Evolutionary conservation across 345 rosid species (phyloP), one percentile per base, ranked within the genome.

Genomic region (Stellera chamaejasme): DNA sequence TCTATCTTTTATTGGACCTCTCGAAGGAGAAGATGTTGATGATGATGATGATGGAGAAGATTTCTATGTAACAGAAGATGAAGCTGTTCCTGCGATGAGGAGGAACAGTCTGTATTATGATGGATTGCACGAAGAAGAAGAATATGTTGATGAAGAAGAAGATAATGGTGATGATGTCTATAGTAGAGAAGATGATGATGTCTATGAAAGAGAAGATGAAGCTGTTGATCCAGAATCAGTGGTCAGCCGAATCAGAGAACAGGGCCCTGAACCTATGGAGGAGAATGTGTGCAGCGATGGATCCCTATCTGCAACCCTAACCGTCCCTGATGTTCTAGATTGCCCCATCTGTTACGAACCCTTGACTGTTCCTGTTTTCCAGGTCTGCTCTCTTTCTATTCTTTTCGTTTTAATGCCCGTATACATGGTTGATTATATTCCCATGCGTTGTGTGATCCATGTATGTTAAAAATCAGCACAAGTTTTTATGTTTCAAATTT

Each of bases 321-420:
- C 71, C 4, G 90, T 80, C 62, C 81, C 83, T 2, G 80, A 77
- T 16, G 75, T 74, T 39, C 73, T 80, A 32, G 90, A 83, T 66
- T 83, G 90, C 63, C 44, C 70, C 46, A 62, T 78, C 52, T 83
- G 90, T 66, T 72, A 4, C 16, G 74, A 78, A 36, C 61, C 86
- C 13, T 67, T 83, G 67, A 60, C 70, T 12, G 13, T 60, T 63
- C 90, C 86, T 2, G 72, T 83, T 44, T 80, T 55, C 56, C 90
- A 83, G 86, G 90, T 80, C 42, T 27, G 56, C 3, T 13, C 27
- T 47, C 10, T 27, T 56, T 14, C 23, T 19, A 19, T 19, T 10
- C 39, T 32, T 32, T 32, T 49, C 13, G 9, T 13, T 19, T 50
- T 28, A 32, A 1, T 32, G 5, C 39, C 39, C 9, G 39, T 32